A percentile compares a stretch with the other conserved stretches of the same genome.
Evolutionary conservation across 495 filamentous ascomycete genomes (phyloP).

Genomic region (Chaetomium tenue): DNA sequence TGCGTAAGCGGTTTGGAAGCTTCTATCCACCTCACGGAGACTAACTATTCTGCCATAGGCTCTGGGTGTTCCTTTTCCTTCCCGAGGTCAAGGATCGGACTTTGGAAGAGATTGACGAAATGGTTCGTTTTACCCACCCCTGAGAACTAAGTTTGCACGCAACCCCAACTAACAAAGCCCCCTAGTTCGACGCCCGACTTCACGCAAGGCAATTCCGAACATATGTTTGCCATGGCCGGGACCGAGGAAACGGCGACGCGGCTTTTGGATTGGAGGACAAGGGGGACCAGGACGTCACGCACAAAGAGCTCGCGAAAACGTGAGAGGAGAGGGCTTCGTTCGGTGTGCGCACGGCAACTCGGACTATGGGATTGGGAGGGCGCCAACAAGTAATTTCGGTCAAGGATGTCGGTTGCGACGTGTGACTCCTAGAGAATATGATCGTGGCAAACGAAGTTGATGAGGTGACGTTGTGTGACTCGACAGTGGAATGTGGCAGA

Average conservation of each 20-base stretch:
- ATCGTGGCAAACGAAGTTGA: no score
- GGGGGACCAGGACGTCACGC: neutral
- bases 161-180: neutral
- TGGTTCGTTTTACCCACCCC: conserved; percentile 26
- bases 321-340: neutral
- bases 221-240: conserved; percentile 33
- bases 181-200: conserved; percentile 46
- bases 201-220: conserved; percentile 43
- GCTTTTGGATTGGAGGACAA: neutral
- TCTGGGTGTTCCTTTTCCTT: conserved; percentile 53
- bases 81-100: conserved; percentile 57
- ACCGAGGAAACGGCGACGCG: no score
- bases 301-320: neutral
- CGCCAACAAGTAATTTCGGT: no score
- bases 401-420: no score
- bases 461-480: no score
- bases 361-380: no score
- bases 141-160: neutral
- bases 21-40: neutral
- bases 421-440: no score
- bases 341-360: neutral
- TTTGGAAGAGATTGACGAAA: conserved; percentile 57
- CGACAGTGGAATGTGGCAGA: no score
- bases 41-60: neutral
- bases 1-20: conserved; percentile 6